phyloP scores from a whole-genome alignment of 768 basidiomycete species.

The Lactarius hatsudake region DNA sequence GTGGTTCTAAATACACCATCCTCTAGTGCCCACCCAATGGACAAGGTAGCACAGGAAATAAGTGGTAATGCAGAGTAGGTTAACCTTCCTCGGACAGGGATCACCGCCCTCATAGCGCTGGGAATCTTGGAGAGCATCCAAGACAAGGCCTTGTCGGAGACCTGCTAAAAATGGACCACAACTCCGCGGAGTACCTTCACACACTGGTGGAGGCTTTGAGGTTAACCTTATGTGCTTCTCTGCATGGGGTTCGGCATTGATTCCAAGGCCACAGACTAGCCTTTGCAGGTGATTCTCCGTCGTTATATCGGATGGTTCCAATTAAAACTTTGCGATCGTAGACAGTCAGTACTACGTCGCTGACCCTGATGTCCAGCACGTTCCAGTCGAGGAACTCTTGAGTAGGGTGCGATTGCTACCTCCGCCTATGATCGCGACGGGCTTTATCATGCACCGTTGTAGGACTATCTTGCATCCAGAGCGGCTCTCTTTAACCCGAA shows the following conservation, averaged over 20 bases:
- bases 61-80: background rate
- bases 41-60: constrained; percentile 53
- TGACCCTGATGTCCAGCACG: constrained; percentile 74
- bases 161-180: constrained; percentile 81
- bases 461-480: constrained; percentile 82
- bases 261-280: constrained; percentile 37
- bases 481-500: constrained; percentile 75
- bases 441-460: background rate
- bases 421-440: no score
- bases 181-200: constrained; percentile 88
- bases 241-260: background rate
- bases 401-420: constrained; percentile 61
- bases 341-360: constrained; percentile 91
- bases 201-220: constrained; percentile 81
- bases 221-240: constrained; percentile 38
- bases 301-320: background rate
- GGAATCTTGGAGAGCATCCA: constrained; percentile 90
- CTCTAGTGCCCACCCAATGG: constrained; percentile 88
- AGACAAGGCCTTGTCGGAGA: constrained; percentile 66
- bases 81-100: constrained; percentile 41
- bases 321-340: constrained; percentile 31
- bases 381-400: constrained; percentile 80
- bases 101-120: constrained; percentile 88
- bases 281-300: constrained; percentile 62
- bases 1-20: constrained; percentile 1